phyloP scores from a whole-genome alignment of 768 basidiomycete genomes.

The Nidularia sp. region DNA sequence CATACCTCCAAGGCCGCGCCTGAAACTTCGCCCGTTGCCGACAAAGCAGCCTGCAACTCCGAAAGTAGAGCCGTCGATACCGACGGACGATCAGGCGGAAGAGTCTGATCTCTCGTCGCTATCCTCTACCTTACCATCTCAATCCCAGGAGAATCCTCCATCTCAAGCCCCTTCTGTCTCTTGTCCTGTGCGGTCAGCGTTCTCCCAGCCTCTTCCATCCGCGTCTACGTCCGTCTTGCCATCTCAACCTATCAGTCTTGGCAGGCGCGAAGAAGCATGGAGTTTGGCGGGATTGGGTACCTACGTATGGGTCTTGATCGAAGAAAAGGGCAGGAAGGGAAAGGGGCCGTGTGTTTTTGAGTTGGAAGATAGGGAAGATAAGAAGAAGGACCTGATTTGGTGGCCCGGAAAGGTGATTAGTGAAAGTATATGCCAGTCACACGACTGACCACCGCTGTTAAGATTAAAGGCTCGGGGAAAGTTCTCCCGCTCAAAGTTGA shows the following conservation, averaged over 20 bases:
- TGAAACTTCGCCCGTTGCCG: no score
- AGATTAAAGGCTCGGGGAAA: slow-evolving; percentile 13
- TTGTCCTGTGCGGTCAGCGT: no score
- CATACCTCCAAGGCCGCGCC: no score
- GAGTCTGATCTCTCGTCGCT: not conserved
- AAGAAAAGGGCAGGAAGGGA: slow-evolving; percentile 16
- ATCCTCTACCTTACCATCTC: not conserved
- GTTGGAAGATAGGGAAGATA: slow-evolving; percentile 17
- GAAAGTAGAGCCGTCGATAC: no score
- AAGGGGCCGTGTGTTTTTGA: slow-evolving; percentile 24
- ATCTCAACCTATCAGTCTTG: no score
- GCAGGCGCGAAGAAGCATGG: slow-evolving; percentile 9
- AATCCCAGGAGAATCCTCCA: not conserved
- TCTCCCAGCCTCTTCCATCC: no score
- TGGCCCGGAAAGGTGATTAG: slow-evolving; percentile 66
- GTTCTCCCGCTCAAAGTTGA: slow-evolving; percentile 16
- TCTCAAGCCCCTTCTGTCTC: not conserved
- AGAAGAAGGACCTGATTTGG: slow-evolving; percentile 40
- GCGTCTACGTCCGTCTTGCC: no score
- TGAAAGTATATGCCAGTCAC: not conserved
- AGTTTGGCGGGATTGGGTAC: slow-evolving; percentile 23
- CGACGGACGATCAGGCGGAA: no score
- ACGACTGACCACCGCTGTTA: not conserved
- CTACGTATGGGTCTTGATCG: slow-evolving; percentile 52
- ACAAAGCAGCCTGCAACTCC: no score